Evolutionary conservation across 2,329 filamentous ascomycete genomes (phyloP).

Genomic region (Colletotrichum sp.): DNA sequence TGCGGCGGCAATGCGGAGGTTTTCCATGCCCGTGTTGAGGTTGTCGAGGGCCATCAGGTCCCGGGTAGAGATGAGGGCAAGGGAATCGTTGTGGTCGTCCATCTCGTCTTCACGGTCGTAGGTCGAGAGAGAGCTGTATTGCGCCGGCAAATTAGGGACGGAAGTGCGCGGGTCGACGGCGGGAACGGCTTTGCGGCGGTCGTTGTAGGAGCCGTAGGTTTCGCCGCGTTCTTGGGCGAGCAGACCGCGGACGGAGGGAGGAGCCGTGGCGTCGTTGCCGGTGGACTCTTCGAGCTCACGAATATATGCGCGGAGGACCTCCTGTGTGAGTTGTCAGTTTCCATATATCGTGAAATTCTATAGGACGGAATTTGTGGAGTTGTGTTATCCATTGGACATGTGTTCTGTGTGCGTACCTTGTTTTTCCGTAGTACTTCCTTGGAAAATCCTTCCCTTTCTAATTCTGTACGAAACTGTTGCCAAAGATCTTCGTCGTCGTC

Average conservation of each 20-base stretch:
- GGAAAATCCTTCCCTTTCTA: constrained; percentile 64
- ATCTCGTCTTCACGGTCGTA: constrained; percentile 44
- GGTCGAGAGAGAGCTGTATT: constrained; percentile 27
- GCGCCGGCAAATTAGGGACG: neutral
- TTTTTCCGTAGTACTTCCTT: constrained; percentile 58
- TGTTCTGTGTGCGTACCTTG: constrained; percentile 51
- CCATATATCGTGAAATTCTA: neutral
- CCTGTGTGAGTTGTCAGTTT: constrained; percentile 42
- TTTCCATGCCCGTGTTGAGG: constrained; percentile 44
- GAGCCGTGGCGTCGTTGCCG: constrained; percentile 44
- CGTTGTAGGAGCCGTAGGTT: constrained; percentile 35
- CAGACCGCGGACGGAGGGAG: constrained; percentile 58
- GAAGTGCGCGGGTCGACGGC: constrained; percentile 33
- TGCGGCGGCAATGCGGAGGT: constrained; percentile 43
- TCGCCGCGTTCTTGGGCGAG: constrained; percentile 52
- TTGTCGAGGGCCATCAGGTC: constrained; percentile 57
- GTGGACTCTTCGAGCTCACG: constrained; percentile 60
- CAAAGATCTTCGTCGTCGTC: constrained; percentile 60
- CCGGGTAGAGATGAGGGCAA: constrained; percentile 58
- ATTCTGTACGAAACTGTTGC: constrained; percentile 63
- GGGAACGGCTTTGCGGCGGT: constrained; percentile 31
- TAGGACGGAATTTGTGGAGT: neutral
- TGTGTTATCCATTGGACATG: neutral
- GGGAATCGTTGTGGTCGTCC: constrained; percentile 36
- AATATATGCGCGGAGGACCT: constrained; percentile 65